Evolutionary conservation across 139 green algal genomes (phyloP), one percentile per base, ranked within the genome.

Genomic region (Chlorokybus atmophyticus): DNA sequence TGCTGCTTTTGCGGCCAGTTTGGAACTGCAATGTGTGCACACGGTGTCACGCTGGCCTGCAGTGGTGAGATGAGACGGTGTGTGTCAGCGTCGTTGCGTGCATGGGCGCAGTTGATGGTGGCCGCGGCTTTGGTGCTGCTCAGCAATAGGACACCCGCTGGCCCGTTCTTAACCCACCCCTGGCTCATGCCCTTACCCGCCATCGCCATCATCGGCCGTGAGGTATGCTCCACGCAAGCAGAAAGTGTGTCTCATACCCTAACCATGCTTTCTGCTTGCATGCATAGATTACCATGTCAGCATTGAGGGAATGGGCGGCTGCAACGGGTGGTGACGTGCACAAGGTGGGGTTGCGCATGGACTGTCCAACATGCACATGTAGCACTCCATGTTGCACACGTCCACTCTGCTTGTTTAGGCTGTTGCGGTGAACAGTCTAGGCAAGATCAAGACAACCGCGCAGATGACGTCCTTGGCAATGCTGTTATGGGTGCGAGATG

Each of bases 291-390:
- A 86, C 85, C 0, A 94, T 95, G 83, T 85, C 74, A 1, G 77
- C 86, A 1, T 75, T 97, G 32, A 73, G 89, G 4, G 89, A 97
- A 64, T 97, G 87, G 87, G 87, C 87, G 2, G 86, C 87, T 0
- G 68, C 75, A 1, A 50, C 78, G 1, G 80, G 85, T 3, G 63
- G 71, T 2, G 76, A 85, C 31, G 87, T 82, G 0, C 70, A 81
- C 10, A 56, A 56, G 4, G 86, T n/a, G n/a, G n/a, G n/a, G n/a
- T n/a, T n/a, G n/a, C n/a, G n/a, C n/a, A n/a, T n/a, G n/a, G n/a
- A n/a, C n/a, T n/a, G n/a, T n/a, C n/a, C n/a, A n/a, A n/a, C n/a
- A n/a, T n/a, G n/a, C n/a, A n/a, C n/a, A n/a, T n/a, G n/a, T n/a
- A n/a, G n/a, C n/a, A n/a, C n/a, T n/a, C n/a, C n/a, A n/a, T n/a